Percentiles rank a stretch among this genome's conserved stretches.
phyloP scores from a whole-genome alignment of 768 basidiomycete species.

The Podaxis sp. region DNA sequence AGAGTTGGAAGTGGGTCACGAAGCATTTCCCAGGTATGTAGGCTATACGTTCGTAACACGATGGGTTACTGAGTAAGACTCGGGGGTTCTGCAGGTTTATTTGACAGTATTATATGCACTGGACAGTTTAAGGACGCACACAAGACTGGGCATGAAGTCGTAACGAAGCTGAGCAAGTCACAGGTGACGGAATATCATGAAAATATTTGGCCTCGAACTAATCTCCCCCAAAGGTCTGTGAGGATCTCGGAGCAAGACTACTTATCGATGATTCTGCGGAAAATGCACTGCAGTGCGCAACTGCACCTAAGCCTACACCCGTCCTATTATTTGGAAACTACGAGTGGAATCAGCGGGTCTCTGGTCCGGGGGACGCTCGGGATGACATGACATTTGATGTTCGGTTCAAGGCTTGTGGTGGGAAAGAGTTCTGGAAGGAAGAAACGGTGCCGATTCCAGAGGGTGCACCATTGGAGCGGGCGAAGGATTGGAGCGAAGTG shows the following conservation, averaged over 20 bases:
- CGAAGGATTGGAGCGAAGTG: constrained; percentile 64
- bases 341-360: constrained; percentile 69
- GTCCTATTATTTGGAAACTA: constrained; percentile 78
- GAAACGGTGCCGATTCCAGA: constrained; percentile 50
- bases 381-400: constrained; percentile 57
- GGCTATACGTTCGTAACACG: not conserved
- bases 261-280: constrained; percentile 83
- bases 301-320: constrained; percentile 45
- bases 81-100: constrained; percentile 46
- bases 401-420: constrained; percentile 46
- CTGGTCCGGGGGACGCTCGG: constrained; percentile 39
- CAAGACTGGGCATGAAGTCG: constrained; percentile 43
- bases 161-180: constrained; percentile 68
- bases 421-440: constrained; percentile 56
- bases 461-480: constrained; percentile 48
- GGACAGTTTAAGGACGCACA: constrained; percentile 65
- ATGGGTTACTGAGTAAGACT: not conserved
- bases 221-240: constrained; percentile 51
- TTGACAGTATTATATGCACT: constrained; percentile 67
- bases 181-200: constrained; percentile 40
- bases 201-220: too few species aligned
- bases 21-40: constrained; percentile 59
- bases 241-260: constrained; percentile 58
- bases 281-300: constrained; percentile 65
- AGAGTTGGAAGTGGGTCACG: constrained; percentile 68